Conservation (phyloP, 2,329 filamentous ascomycete species). For the Trichophyton simii region DNA sequence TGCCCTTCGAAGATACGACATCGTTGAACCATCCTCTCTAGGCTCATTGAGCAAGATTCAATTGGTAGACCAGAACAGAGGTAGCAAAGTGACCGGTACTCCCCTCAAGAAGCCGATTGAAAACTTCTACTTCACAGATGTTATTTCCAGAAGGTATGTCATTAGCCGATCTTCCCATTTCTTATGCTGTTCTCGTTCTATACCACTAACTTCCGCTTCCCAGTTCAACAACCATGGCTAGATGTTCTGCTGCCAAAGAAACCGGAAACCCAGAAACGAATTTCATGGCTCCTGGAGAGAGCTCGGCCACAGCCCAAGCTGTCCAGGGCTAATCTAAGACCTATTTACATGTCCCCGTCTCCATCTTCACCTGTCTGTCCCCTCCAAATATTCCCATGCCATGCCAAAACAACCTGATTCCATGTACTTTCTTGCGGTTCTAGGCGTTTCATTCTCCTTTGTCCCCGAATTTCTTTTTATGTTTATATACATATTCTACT, state of each 20-base stretch:
- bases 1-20: conserved; percentile 75
- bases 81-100: conserved; percentile 55
- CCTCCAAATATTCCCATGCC: conserved; percentile 1
- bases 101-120: conserved; percentile 77
- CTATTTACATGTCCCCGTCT: not conserved
- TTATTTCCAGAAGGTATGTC: conserved; percentile 82
- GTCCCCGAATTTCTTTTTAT: conserved; percentile 13
- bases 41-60: conserved; percentile 77
- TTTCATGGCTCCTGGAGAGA: conserved; percentile 59
- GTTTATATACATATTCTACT: conserved; percentile 14
- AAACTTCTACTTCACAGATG: conserved; percentile 97
- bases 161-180: conserved; percentile 9
- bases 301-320: conserved; percentile 4
- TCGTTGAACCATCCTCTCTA: conserved; percentile 70
- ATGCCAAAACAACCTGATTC: conserved; percentile 12
- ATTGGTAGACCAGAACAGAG: conserved; percentile 93
- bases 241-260: conserved; percentile 87
- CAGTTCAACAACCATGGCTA: conserved; percentile 95
- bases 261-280: conserved; percentile 66
- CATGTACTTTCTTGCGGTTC: conserved; percentile 10
- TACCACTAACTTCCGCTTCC: not conserved
- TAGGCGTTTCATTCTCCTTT: conserved; percentile 14
- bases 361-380: not conserved
- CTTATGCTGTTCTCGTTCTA: conserved; percentile 5
- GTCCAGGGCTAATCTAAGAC: conserved; percentile 5